These are phyloP conservation scores for Zalerion maritima DNA, from an alignment of 495 filamentous ascomycete genomes.

Conservation along the genomic window DNA sequence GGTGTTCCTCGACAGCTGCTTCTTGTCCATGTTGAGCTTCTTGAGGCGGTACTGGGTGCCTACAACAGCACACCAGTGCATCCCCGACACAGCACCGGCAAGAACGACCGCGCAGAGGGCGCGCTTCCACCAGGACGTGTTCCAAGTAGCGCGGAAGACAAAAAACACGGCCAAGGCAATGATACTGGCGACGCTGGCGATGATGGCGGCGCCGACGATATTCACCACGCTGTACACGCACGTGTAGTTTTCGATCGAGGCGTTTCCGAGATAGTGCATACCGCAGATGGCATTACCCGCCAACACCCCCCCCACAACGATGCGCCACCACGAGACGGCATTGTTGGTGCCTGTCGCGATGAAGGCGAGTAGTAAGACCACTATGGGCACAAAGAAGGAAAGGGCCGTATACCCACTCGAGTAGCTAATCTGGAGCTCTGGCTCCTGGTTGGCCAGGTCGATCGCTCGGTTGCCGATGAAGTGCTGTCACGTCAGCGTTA, in stretches of 20 bases:
- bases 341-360: slow-evolving; percentile 43
- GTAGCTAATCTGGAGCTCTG: slow-evolving; percentile 56
- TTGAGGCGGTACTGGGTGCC: slow-evolving; percentile 51
- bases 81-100: slow-evolving; percentile 61
- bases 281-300: slow-evolving; percentile 63
- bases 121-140: slow-evolving; percentile 62
- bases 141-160: slow-evolving; percentile 60
- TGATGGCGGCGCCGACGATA: slow-evolving; percentile 54
- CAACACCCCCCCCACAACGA: slow-evolving; percentile 46
- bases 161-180: slow-evolving; percentile 64
- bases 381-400: slow-evolving; percentile 69
- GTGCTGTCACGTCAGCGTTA: slow-evolving; percentile 31
- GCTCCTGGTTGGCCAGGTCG: slow-evolving; percentile 44
- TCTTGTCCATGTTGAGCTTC: slow-evolving; percentile 16
- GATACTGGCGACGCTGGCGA: slow-evolving; percentile 56
- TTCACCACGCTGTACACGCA: slow-evolving; percentile 39
- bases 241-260: slow-evolving; percentile 65
- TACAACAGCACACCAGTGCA: slow-evolving; percentile 74
- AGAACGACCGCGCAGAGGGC: slow-evolving; percentile 48
- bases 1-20: slow-evolving; percentile 33
- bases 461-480: slow-evolving; percentile 77
- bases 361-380: slow-evolving; percentile 61
- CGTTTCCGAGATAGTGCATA: slow-evolving; percentile 84
- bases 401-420: slow-evolving; percentile 54
- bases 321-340: slow-evolving; percentile 39